Evolutionary conservation across 78 protist species (phyloP), one percentile per base, ranked within the genome.

Genomic region (Goniomonas avonlea): DNA sequence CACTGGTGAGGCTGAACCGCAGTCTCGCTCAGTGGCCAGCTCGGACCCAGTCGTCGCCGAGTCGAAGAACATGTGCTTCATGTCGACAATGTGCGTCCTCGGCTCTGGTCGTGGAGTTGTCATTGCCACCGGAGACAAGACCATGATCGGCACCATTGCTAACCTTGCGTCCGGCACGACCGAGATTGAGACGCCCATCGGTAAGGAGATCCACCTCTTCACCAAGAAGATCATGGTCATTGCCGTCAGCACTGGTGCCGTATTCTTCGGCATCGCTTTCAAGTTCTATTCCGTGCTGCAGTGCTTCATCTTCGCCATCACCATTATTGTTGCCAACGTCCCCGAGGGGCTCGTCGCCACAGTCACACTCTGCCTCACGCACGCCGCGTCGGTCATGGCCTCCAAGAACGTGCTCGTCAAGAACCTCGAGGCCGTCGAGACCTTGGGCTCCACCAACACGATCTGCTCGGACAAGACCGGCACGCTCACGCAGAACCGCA

Each of bases 391-490:
- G 55, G 65, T 73, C 38, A 93, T 93, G 96, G 55, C 86, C 53
- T 70, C 82, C 48, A 88, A 92, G n/a, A 58, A 94, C 39, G 89
- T 88, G 81, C 76, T 94, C 20, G 97, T 93, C 11, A 82, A 93
- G 39, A 63, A 80, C 25, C 77, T 95, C 35, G 85, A 74, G 7
- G 82, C 93, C 25, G 97, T 97, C 60, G 99, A 92, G 78, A 93
- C 99, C 15, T 94, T 95, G 2, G 99, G 99, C 23, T 84, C 92
- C 43, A 74, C 85, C 58, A 58, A 92, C 34, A 88, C 94, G 60
- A 91, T 96, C 65, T 87, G 94, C 88, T 86, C 92, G 15, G 98
- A 96, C 81, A 96, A 96, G 89, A 96, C 99, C 2, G 98, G 98
- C 47, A 96, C 99, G 5, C 81, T 96, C 23, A 96, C 99, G 45